Evolutionary conservation across 2,329 filamentous ascomycete genomes (phyloP).

Genomic region (Zopfia rhizophila): DNA sequence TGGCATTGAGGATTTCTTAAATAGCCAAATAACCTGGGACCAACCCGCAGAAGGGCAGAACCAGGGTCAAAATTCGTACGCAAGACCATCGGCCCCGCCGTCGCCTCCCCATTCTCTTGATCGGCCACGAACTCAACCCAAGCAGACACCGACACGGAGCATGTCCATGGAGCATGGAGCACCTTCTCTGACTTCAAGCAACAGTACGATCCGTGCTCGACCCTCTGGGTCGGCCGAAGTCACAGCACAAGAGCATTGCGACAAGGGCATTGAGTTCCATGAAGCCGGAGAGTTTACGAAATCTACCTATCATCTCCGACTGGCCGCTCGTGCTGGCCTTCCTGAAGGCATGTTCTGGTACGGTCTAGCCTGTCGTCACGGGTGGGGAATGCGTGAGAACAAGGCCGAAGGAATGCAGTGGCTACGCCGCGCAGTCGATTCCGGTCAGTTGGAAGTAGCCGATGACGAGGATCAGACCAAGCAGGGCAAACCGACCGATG

Average conservation of each 20-base stretch:
- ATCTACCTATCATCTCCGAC: slow-evolving; percentile 93
- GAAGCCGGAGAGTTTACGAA: slow-evolving; percentile 88
- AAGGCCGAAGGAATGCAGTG: slow-evolving; percentile 89
- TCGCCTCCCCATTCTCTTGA: slow-evolving; percentile 52
- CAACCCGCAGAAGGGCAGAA: slow-evolving; percentile 40
- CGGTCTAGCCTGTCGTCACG: slow-evolving; percentile 92
- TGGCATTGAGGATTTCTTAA: slow-evolving; percentile 51
- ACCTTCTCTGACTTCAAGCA: slow-evolving; percentile 54
- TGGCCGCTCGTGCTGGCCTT: slow-evolving; percentile 85
- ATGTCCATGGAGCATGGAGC: slow-evolving; percentile 36
- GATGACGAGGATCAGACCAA: slow-evolving; percentile 78
- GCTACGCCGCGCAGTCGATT: slow-evolving; percentile 90
- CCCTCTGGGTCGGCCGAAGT: slow-evolving; percentile 67
- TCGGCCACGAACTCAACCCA: slow-evolving; percentile 31
- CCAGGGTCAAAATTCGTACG: slow-evolving; percentile 19
- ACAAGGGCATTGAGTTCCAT: slow-evolving; percentile 89
- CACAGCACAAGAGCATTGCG: slow-evolving; percentile 86
- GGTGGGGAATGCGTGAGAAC: slow-evolving; percentile 97
- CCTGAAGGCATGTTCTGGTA: slow-evolving; percentile 97
- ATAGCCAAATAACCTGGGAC: slow-evolving; percentile 71
- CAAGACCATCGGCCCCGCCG: slow-evolving; percentile 50
- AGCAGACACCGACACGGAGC: slow-evolving; percentile 18
- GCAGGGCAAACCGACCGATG: slow-evolving; percentile 69
- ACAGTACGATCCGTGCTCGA: slow-evolving; percentile 58
- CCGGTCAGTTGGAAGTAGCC: slow-evolving; percentile 81